phyloP scores from a whole-genome alignment of 140 eudicot genomes.

The Senecio squalidus region DNA sequence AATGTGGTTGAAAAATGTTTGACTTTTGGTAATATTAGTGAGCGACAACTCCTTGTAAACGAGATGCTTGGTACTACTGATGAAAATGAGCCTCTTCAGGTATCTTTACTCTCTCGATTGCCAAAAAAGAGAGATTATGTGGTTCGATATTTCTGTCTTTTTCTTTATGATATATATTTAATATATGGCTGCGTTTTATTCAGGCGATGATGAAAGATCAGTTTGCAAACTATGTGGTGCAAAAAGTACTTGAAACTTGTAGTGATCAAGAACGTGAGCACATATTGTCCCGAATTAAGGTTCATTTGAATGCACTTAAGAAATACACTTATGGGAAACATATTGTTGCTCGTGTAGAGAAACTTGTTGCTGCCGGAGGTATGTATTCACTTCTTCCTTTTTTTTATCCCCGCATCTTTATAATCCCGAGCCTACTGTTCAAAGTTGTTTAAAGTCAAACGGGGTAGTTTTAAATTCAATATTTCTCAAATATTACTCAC shows the following conservation, averaged over 20 bases:
- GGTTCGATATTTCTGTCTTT: neutral
- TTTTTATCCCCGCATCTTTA: neutral
- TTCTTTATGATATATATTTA: neutral
- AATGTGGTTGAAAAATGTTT: slow-evolving; percentile 93
- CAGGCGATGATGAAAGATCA: slow-evolving; percentile 99
- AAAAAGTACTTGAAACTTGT: slow-evolving; percentile 96
- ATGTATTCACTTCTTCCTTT: neutral
- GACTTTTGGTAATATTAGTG: slow-evolving; percentile 65
- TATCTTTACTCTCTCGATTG: slow-evolving; percentile 12
- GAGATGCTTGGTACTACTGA: slow-evolving; percentile 98
- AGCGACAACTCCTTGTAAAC: slow-evolving; percentile 65
- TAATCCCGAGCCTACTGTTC: neutral
- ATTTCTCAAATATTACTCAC: neutral
- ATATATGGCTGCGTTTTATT: neutral
- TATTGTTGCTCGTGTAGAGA: slow-evolving; percentile 97
- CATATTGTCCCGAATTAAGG: slow-evolving; percentile 80
- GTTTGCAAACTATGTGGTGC: slow-evolving; percentile 96
- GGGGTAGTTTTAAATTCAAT: neutral
- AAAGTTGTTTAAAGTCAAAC: neutral
- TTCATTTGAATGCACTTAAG: slow-evolving; percentile 91
- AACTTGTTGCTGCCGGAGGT: slow-evolving; percentile 99
- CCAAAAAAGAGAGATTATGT: neutral
- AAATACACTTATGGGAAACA: slow-evolving; percentile 97
- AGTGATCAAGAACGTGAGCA: slow-evolving; percentile 90
- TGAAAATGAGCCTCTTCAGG: slow-evolving; percentile 98